Base-by-base conservation (phyloP, 257 asterid species). In the Rhazya stricta region DNA sequence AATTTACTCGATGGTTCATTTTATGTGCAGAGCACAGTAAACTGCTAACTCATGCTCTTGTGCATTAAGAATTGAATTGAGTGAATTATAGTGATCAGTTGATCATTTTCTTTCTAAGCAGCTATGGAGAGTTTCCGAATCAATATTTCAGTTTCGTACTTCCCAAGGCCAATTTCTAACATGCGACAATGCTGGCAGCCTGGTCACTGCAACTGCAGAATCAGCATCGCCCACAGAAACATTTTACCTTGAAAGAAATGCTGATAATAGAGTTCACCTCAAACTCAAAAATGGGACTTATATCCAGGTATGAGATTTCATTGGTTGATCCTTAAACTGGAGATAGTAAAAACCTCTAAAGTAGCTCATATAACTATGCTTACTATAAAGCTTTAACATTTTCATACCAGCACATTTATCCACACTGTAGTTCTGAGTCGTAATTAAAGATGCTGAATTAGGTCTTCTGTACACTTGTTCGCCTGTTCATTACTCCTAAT, bases 91-190 rank as follows among this genome's bases (percentile, higher is more conserved):
- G 72, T 36, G 46, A 60, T 80, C 42, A 23, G 18, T 50, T 69
- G 50, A 16, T 77, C 32, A 30, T 23, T 79, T 56, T 66, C 48
- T 60, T 39, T 81, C 32, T 72, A 61, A 66, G 76, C 89, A 93
- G 98, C 79, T 91, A 43, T 89, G 97, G 98, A 87, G 97, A 82
- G 83, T 89, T 79, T 88, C 97, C 0, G 91, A 88, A 77, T 86
- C 90, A 0, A 71, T 75, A 32, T 93, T 86, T 85, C 96, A 91
- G 81, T 85, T 93, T 58, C 88, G 97, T 25, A 87, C 96, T 75
- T 78, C 87, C 66, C 81, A 80, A 74, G 96, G 94, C 77, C 88
- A 87, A 66, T 91, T 93, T 82, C 84, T 93, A 43, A 85, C 87
- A 19, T 88, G 93, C 62, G 61, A 74, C 71, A 90, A 87, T 21